Conservation (phyloP, 2,329 filamentous ascomycete genomes). For the Arthrinium puccinioides region DNA sequence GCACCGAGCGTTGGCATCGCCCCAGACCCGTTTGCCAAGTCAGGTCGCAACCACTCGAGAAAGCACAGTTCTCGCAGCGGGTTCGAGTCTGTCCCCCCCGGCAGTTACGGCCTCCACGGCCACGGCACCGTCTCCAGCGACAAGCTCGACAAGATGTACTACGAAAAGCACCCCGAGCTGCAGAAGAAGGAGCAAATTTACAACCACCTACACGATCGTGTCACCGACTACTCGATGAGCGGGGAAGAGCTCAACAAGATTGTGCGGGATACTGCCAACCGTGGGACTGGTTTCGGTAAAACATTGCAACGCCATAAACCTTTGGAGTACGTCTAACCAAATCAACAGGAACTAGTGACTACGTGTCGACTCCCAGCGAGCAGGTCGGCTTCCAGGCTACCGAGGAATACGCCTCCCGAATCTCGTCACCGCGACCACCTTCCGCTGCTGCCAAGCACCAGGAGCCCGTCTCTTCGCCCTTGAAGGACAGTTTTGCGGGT, state of each 20-base stretch:
- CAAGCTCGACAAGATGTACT: slow-evolving; percentile 86
- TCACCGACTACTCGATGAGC: slow-evolving; percentile 74
- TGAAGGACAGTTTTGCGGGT: slow-evolving; percentile 19
- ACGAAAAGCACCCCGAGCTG: slow-evolving; percentile 82
- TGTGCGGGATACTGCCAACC: slow-evolving; percentile 62
- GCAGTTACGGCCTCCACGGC: slow-evolving; percentile 88
- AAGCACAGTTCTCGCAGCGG: slow-evolving; percentile 63
- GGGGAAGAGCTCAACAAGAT: slow-evolving; percentile 87
- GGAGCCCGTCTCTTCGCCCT: slow-evolving; percentile 19
- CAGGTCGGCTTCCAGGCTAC: slow-evolving; percentile 83
- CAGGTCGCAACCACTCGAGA: slow-evolving; percentile 55
- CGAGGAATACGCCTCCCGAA: slow-evolving; percentile 74
- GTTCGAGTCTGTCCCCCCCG: slow-evolving; percentile 64
- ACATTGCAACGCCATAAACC: slow-evolving; percentile 13
- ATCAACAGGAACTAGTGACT: slow-evolving; percentile 52
- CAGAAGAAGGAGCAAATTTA: slow-evolving; percentile 68
- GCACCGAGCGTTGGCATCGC: slow-evolving; percentile 42
- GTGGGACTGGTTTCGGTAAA: slow-evolving; percentile 45
- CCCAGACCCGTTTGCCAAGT: slow-evolving; percentile 25
- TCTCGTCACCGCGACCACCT: slow-evolving; percentile 58
- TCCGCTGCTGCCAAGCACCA: slow-evolving; percentile 33
- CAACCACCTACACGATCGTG: slow-evolving; percentile 45
- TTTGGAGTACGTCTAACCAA: slow-evolving; percentile 25
- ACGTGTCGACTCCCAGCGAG: slow-evolving; percentile 74
- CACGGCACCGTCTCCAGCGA: slow-evolving; percentile 71